Conservation (phyloP, 148 eudicot genomes). For the Persicaria tinctoria region DNA sequence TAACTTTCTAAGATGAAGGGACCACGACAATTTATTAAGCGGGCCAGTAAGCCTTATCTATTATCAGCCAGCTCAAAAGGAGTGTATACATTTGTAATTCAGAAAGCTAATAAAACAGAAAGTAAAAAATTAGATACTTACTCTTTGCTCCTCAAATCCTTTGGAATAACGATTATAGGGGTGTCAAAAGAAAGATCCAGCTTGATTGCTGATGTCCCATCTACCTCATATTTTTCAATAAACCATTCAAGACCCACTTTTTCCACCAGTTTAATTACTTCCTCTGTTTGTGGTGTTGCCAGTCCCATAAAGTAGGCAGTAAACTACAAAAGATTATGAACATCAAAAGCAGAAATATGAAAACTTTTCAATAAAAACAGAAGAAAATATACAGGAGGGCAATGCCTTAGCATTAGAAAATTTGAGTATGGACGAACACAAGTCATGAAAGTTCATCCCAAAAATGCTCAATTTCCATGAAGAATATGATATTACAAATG, state of each 20-base stretch:
- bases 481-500: background rate
- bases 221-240: slow-evolving; percentile 81
- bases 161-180: slow-evolving; percentile 81
- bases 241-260: slow-evolving; percentile 96
- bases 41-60: background rate
- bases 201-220: slow-evolving; percentile 82
- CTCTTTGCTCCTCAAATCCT: slow-evolving; percentile 81
- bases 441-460: background rate
- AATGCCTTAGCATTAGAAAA: background rate
- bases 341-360: background rate
- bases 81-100: background rate
- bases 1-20: background rate
- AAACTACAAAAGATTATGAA: slow-evolving; percentile 37
- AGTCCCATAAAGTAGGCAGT: slow-evolving; percentile 88
- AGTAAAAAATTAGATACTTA: slow-evolving; percentile 26
- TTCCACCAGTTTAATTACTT: slow-evolving; percentile 85
- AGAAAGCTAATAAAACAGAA: background rate
- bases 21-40: background rate
- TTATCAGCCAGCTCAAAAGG: background rate
- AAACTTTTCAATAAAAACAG: background rate
- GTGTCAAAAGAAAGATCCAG: slow-evolving; percentile 85
- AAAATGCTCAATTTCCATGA: background rate
- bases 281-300: slow-evolving; percentile 93
- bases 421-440: too few relatives aligned
- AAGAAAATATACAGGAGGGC: background rate